phyloP scores from a whole-genome alignment of 768 basidiomycete genomes.

The Agrocybe pediades region DNA sequence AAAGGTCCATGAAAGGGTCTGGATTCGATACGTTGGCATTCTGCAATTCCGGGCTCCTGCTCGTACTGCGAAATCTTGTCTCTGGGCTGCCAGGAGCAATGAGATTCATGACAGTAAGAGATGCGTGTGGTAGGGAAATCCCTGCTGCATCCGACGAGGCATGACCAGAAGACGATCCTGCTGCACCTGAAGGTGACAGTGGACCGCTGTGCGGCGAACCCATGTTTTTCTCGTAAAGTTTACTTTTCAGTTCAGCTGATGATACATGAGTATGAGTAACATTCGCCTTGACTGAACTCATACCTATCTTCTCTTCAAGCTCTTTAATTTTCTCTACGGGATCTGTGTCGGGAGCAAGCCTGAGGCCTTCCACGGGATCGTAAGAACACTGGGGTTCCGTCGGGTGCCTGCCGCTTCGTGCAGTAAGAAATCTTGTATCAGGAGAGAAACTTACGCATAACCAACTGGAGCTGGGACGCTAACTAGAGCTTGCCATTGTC shows the following conservation, averaged over 20 bases:
- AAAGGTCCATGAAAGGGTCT: constrained; percentile 63
- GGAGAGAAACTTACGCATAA: constrained; percentile 62
- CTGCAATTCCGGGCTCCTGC: constrained; percentile 52
- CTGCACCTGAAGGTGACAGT: constrained; percentile 20
- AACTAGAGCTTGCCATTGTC: constrained; percentile 80
- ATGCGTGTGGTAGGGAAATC: constrained; percentile 47
- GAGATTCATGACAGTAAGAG: constrained; percentile 43
- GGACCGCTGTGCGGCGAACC: constrained; percentile 31
- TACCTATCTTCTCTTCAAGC: constrained; percentile 79
- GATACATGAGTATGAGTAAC: constrained; percentile 8
- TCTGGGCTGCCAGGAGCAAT: constrained; percentile 39
- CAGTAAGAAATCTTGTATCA: not conserved
- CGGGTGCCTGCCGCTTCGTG: constrained; percentile 62
- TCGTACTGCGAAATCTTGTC: constrained; percentile 42
- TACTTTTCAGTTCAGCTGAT: constrained; percentile 63
- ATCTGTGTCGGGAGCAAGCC: constrained; percentile 75
- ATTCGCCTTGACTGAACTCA: constrained; percentile 9
- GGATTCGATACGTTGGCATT: constrained; percentile 34
- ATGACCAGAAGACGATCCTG: constrained; percentile 17
- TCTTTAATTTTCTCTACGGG: constrained; percentile 78
- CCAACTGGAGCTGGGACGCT: constrained; percentile 86
- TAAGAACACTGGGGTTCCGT: constrained; percentile 83
- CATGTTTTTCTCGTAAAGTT: constrained; percentile 54
- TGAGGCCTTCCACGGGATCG: constrained; percentile 82
- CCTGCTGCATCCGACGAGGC: constrained; percentile 33